Evolutionary conservation across 257 asterid species (phyloP).

Genomic region (Solanum pinnatisectum): DNA sequence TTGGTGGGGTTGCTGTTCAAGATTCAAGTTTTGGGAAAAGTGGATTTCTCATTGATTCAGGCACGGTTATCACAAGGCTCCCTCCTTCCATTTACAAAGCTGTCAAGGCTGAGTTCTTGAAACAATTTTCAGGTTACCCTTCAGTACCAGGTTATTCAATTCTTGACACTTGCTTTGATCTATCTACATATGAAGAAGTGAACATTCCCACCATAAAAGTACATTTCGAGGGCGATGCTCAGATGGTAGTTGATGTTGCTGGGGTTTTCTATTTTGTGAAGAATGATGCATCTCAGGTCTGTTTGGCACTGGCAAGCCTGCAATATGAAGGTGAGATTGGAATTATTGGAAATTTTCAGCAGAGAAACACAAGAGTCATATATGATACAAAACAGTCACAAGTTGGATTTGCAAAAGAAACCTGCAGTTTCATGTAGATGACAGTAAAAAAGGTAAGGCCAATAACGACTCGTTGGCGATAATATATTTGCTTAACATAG

Average conservation of each 20-base stretch:
- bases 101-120: constrained; percentile 60
- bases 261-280: constrained; percentile 67
- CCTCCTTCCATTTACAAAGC: constrained; percentile 62
- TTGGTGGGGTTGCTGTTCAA: constrained; percentile 47
- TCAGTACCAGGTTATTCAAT: constrained; percentile 60
- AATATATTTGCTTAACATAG: neutral
- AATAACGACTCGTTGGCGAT: neutral
- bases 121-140: constrained; percentile 69
- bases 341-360: constrained; percentile 87
- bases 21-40: constrained; percentile 29
- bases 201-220: constrained; percentile 50
- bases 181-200: constrained; percentile 57
- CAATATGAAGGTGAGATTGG: constrained; percentile 59
- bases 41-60: constrained; percentile 65
- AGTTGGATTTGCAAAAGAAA: constrained; percentile 80
- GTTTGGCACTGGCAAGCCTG: constrained; percentile 85
- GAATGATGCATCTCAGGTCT: constrained; percentile 74
- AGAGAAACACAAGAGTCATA: constrained; percentile 65
- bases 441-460: neutral
- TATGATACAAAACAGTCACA: constrained; percentile 56
- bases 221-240: constrained; percentile 58
- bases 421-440: constrained; percentile 43
- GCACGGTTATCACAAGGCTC: constrained; percentile 75
- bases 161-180: constrained; percentile 71
- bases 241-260: constrained; percentile 54